A percentile compares a stretch with the other conserved stretches of the same genome.
Evolutionary conservation across 768 basidiomycete genomes (phyloP).

Genomic region (Neoboletus magnificus): DNA sequence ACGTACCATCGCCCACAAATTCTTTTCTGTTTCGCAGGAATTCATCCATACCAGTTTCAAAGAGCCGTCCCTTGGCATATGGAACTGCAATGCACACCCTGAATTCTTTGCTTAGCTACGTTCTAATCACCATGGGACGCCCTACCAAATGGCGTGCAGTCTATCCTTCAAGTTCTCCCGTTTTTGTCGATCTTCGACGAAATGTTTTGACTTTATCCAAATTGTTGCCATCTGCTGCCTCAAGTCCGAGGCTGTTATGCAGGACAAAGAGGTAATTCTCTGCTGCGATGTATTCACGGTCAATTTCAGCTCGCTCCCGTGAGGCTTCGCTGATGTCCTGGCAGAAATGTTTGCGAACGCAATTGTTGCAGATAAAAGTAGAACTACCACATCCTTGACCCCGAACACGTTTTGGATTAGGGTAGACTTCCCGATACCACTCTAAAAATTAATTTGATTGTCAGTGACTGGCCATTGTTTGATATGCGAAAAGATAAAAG

Average conservation of each 20-base stretch:
- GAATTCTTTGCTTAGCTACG: background rate
- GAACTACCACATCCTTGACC: background rate
- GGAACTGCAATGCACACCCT: background rate
- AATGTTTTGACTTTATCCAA: background rate
- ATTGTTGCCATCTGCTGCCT: background rate
- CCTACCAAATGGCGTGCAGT: background rate
- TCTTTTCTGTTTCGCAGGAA: background rate
- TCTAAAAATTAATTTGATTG: background rate
- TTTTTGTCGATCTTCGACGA: background rate
- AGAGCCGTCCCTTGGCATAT: background rate
- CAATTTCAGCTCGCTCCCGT: background rate
- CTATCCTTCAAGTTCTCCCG: background rate
- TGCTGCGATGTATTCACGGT: background rate
- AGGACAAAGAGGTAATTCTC: background rate
- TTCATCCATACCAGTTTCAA: background rate
- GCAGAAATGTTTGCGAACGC: background rate
- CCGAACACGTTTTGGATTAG: background rate
- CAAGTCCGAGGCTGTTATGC: background rate
- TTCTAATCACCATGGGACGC: background rate
- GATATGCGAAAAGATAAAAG: background rate
- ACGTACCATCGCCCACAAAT: background rate
- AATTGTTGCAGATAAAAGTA: too few species aligned
- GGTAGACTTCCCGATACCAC: background rate
- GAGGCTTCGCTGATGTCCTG: background rate
- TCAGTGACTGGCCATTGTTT: background rate